Base-by-base conservation (phyloP, 176 grass and related monocot species). In the Oryza nivara region DNA sequence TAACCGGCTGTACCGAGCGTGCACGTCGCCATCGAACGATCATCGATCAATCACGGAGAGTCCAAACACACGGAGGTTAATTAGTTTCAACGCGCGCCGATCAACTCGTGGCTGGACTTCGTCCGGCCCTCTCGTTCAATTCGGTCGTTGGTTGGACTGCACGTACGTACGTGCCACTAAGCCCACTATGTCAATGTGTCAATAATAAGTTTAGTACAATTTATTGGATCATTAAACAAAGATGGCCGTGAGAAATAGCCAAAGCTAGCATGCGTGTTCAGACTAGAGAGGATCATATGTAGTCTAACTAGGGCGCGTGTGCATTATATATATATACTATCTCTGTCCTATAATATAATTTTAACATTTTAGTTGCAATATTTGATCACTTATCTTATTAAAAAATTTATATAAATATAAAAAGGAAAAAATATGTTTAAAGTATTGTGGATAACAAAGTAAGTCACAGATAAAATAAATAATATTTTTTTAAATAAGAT, bases 1-100 rank as follows among this genome's bases (percentile, higher is more conserved):
- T 26, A 61, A 9, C 13, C 75, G 6, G 32, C 13, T 64, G 38
- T 6, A 11, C 15, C 28, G 11, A 15, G 65, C 14, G 20, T 13
- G 16, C 35, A 12, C 25, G 43, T 84, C 72, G 82, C 72, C 72
- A 5, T 82, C 76, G 36, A 65, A 47, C 15, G 58, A 5, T 12
- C 9, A 41, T 61, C 43, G 1, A 32, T 43, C 43, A 2, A 32
- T 43, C 66, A 51, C 8, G 78, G 65, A 81, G 17, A 1, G 20
- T 49, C 45, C 45, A 6, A 25, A 3, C 45, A 3, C 45, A 63
- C 45, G 13, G 11, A 76, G 3, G 19, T 51, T 76, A 16, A 4
- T 58, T 76, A 16, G 15, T 58, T 58, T 84, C 65, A 84, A 77
- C 65, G 30, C 30, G 30, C 30, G 30, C 41, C 2, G 40, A 41